Percentiles rank a stretch among this genome's conserved stretches.
phyloP scores from a whole-genome alignment of 176 grass and related monocot species.

The Hsuehochloa calcarea region DNA sequence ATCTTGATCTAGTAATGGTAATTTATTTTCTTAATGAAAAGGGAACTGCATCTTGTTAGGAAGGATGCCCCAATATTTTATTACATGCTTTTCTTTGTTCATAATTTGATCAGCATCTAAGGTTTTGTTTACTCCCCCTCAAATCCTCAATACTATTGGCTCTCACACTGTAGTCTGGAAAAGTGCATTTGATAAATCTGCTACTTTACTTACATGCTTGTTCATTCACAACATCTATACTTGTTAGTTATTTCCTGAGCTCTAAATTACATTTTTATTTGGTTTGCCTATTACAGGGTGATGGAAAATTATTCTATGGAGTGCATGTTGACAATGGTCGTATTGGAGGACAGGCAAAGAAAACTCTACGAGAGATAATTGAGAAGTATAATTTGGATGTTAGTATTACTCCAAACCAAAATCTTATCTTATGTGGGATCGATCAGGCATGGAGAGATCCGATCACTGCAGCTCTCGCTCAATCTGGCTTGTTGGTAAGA shows the following conservation, averaged over 20 bases:
- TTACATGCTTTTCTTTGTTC: not conserved
- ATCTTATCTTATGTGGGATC: constrained; percentile 84
- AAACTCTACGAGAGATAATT: constrained; percentile 88
- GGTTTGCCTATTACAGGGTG: constrained; percentile 50
- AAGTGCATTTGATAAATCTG: not conserved
- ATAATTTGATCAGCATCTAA: not conserved
- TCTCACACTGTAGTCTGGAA: not conserved
- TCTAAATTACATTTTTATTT: constrained; percentile 12
- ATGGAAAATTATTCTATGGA: constrained; percentile 89
- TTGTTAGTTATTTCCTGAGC: constrained; percentile 7
- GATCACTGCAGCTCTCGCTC: constrained; percentile 70
- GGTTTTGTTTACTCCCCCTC: not conserved
- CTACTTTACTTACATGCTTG: not conserved
- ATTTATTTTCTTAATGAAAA: not conserved
- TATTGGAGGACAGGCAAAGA: constrained; percentile 73
- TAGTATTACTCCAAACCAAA: constrained; percentile 91
- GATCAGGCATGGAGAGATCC: constrained; percentile 66
- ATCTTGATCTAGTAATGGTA: not conserved
- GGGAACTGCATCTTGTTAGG: not conserved
- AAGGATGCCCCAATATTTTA: not conserved
- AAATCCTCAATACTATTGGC: not conserved
- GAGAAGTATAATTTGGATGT: constrained; percentile 88
- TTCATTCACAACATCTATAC: not conserved
- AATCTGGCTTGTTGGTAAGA: constrained; percentile 85
- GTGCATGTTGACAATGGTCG: constrained; percentile 96